phyloP scores from a whole-genome alignment of 495 filamentous ascomycete species.

The Tetracladium setigerum region DNA sequence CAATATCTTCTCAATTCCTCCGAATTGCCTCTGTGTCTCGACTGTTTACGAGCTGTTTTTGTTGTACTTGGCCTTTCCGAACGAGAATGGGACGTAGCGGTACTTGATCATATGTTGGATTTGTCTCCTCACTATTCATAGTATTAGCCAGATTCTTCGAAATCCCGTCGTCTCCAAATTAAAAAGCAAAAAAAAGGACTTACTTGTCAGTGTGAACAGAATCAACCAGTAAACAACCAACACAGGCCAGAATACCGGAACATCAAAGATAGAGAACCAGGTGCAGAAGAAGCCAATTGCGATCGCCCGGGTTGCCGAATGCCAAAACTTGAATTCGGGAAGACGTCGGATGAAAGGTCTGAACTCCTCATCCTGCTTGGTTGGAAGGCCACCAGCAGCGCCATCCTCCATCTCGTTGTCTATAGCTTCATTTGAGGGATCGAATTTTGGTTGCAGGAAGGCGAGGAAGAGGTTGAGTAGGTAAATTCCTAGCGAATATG shows the following conservation, averaged over 20 bases:
- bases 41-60: constrained; percentile 36
- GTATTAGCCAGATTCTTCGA: constrained; percentile 21
- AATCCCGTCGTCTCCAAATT: neutral
- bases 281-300: constrained; percentile 77
- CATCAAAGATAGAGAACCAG: constrained; percentile 90
- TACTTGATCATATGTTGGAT: constrained; percentile 99
- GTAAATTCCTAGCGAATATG: constrained; percentile 97
- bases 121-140: constrained; percentile 75
- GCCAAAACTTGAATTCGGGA: constrained; percentile 99
- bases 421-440: constrained; percentile 82
- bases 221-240: constrained; percentile 98
- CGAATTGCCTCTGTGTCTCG: neutral
- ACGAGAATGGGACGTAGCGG: constrained; percentile 92
- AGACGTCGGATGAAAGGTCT: constrained; percentile 91
- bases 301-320: constrained; percentile 84
- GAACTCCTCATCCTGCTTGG: constrained; percentile 95
- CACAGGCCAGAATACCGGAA: constrained; percentile 98
- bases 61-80: constrained; percentile 81
- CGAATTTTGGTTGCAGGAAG: constrained; percentile 97
- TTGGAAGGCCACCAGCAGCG: constrained; percentile 68
- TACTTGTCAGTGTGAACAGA: constrained; percentile 89
- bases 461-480: constrained; percentile 98
- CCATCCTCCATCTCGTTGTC: constrained; percentile 97
- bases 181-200: constrained; percentile 23
- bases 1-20: neutral